Evolutionary conservation across 148 eudicot species (phyloP).

Genomic region (Rhododendron ovatum): DNA sequence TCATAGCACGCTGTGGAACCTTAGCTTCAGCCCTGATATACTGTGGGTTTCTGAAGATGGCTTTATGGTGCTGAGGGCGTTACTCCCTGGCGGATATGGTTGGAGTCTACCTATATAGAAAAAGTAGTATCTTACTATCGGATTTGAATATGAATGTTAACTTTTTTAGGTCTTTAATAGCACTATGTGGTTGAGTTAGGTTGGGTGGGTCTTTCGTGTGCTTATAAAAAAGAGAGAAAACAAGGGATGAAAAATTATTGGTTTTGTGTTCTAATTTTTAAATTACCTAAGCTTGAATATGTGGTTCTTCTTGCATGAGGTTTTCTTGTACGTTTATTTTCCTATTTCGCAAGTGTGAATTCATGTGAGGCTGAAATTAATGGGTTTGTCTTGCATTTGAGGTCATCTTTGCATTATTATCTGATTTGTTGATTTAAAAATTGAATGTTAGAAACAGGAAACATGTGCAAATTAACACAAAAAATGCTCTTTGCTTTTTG

Average conservation of each 20-base stretch:
- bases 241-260: not conserved
- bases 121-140: not conserved
- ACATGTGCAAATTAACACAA: not conserved
- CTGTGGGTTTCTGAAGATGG: not conserved
- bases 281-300: not conserved
- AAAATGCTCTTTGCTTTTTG: not conserved
- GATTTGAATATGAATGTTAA: not conserved
- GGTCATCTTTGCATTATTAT: not conserved
- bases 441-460: not conserved
- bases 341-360: not conserved
- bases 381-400: slow-evolving; percentile 7
- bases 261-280: not conserved
- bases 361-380: not conserved
- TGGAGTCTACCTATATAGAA: not conserved
- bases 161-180: not conserved
- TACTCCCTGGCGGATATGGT: not conserved
- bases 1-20: not conserved
- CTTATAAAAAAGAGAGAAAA: not conserved
- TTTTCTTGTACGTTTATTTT: not conserved
- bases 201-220: not conserved
- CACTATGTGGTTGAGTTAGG: not conserved
- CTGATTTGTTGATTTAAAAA: too few species aligned
- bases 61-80: not conserved
- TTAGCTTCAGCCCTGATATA: not conserved
- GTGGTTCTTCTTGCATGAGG: not conserved